A percentile compares a stretch with the other conserved stretches of the same genome.
Conservation (phyloP, 1,284 basidiomycete genomes). For the Trametes pubescens region DNA sequence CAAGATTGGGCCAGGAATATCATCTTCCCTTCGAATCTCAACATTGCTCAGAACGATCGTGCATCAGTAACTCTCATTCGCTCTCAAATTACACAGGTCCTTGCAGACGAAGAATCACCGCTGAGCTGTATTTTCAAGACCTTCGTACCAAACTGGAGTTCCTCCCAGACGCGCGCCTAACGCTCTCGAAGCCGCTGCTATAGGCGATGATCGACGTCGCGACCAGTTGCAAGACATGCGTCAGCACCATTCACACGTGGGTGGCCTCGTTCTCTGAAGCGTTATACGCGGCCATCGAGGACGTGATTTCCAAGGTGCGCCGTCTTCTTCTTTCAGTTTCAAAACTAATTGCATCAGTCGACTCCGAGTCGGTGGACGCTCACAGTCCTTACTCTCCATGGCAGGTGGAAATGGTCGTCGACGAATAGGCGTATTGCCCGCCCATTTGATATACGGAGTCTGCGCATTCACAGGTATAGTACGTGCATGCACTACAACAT, state of each 20-base stretch:
- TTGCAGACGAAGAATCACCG: not conserved
- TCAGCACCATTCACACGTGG: not conserved
- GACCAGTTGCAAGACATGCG: not conserved
- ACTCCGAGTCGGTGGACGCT: not conserved
- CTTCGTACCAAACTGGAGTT: not conserved
- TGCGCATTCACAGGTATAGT: no score
- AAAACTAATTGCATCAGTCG: not conserved
- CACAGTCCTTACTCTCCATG: not conserved
- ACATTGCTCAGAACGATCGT: no score
- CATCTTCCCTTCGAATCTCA: no score
- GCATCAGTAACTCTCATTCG: no score
- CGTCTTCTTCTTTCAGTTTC: not conserved
- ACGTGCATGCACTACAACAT: no score
- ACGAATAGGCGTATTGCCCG: not conserved
- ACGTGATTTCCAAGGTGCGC: conserved; percentile 2
- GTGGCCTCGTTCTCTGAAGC: not conserved
- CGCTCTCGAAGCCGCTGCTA: not conserved
- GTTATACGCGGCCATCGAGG: not conserved
- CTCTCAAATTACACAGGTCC: no score
- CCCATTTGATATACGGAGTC: no score
- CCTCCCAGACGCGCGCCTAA: conserved; percentile 1
- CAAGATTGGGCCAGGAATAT: no score
- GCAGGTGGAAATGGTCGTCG: not conserved
- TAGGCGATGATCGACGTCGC: not conserved
- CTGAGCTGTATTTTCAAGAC: not conserved